A percentile compares a stretch with the other conserved stretches of the same genome.
Evolutionary conservation across 2,329 filamentous ascomycete genomes (phyloP).

Genomic region (Orbilia blumenaviensis): DNA sequence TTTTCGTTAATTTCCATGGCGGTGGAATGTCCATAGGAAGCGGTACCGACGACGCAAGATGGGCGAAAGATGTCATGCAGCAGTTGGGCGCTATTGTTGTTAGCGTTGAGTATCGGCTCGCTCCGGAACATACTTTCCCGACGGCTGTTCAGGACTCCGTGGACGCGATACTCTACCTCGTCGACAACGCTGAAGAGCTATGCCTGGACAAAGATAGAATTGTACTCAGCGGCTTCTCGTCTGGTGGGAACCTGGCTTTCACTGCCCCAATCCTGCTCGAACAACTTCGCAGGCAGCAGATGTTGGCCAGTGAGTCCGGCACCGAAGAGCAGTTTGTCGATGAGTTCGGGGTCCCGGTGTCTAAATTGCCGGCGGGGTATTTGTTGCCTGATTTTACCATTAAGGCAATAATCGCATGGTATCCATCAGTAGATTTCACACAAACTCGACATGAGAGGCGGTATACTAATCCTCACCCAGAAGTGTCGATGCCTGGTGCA

Average conservation of each 20-base stretch:
- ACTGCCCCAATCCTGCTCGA: conserved; percentile 58
- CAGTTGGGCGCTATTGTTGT: conserved; percentile 69
- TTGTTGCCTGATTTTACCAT: conserved; percentile 59
- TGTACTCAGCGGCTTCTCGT: conserved; percentile 72
- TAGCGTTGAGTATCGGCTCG: conserved; percentile 73
- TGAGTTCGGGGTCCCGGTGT: conserved; percentile 45
- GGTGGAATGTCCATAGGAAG: conserved; percentile 73
- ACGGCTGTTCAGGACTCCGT: conserved; percentile 72
- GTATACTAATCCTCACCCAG: conserved; percentile 66
- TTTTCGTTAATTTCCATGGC: conserved; percentile 73
- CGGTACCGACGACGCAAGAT: conserved; percentile 71
- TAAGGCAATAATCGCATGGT: conserved; percentile 69
- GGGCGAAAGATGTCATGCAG: conserved; percentile 67
- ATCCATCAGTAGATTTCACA: conserved; percentile 72
- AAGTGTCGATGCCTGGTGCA: conserved; percentile 68
- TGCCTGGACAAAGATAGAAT: conserved; percentile 68
- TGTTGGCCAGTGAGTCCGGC: neutral
- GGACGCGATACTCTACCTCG: conserved; percentile 71
- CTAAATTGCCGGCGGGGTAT: conserved; percentile 26
- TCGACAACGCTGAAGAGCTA: conserved; percentile 68
- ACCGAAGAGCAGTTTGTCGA: neutral
- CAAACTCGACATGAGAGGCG: conserved; percentile 68
- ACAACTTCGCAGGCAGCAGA: conserved; percentile 55
- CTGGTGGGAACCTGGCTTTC: conserved; percentile 66
- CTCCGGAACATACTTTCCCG: conserved; percentile 72